phyloP scores from a whole-genome alignment of 2,329 filamentous ascomycete genomes.

The Sclerotinia spermophila region DNA sequence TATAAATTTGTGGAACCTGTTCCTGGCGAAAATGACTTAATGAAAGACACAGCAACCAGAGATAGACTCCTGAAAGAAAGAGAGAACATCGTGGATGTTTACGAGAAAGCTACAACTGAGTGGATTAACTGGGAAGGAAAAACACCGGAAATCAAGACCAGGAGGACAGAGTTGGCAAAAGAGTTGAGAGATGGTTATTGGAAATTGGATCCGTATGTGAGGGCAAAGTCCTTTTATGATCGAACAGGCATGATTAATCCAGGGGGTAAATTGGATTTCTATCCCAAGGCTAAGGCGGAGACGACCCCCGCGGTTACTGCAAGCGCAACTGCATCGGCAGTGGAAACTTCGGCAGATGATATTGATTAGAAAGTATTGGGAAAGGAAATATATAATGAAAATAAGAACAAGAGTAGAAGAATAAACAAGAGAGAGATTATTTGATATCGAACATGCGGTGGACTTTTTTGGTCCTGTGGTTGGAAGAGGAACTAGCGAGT shows the following conservation, averaged over 20 bases:
- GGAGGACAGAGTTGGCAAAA: conserved; percentile 59
- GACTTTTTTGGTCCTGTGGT: neutral
- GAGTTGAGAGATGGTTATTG: conserved; percentile 76
- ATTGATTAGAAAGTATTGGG: conserved; percentile 28
- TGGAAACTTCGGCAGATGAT: conserved; percentile 27
- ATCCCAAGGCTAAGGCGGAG: conserved; percentile 42
- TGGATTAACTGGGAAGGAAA: conserved; percentile 61
- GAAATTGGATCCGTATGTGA: conserved; percentile 80
- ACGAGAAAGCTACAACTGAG: conserved; percentile 67
- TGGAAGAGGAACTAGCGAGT: neutral
- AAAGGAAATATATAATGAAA: neutral
- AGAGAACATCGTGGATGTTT: conserved; percentile 63
- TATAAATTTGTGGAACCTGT: conserved; percentile 79
- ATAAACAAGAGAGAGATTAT: neutral
- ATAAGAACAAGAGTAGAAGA: neutral
- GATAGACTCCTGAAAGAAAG: conserved; percentile 63
- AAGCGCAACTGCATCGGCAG: neutral
- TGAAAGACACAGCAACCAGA: conserved; percentile 62
- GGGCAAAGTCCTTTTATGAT: conserved; percentile 82
- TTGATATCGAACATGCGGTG: neutral
- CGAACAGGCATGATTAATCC: conserved; percentile 67
- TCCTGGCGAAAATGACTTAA: conserved; percentile 69
- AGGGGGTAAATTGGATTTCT: conserved; percentile 69
- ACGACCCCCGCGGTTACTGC: conserved; percentile 25
- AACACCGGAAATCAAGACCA: conserved; percentile 46